Base-by-base conservation (phyloP, 768 basidiomycete genomes). In the Kwoniella mangroviensis region DNA sequence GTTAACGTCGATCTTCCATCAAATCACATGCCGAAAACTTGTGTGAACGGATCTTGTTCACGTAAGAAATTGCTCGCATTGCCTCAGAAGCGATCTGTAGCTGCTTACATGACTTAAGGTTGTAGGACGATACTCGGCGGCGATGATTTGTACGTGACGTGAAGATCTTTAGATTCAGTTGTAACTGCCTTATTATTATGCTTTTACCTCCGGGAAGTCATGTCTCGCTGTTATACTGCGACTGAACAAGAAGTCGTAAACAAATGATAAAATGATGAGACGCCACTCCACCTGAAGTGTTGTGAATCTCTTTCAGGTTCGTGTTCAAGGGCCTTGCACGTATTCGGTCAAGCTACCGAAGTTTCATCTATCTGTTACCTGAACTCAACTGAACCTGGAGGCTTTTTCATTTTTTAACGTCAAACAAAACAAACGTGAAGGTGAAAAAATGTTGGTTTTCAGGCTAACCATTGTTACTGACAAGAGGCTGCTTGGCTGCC, bases 391-490 rank as follows among this genome's bases (percentile, higher is more conserved):
- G 34, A 34, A 34, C 34, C 6, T 34, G 34, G 54, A 55, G 12
- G 54, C 22, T 55, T 55, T 55, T n/a, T 24, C 3, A n/a, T 55
- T n/a, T 24, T 55, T 55, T n/a, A 55, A 55, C 11, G 13, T 15
- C 56, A 58, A 40, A 19, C 13, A 15, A 28, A 28, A 15, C 56
- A 28, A 28, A 15, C n/a, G 22, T n/a, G 24, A 55, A 55, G 22
- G 54, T 24, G n/a, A 55, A 26, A 10, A 12, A 12, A 19, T 58
- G 11, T 15, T n/a, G 19, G 24, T 15, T 12, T 15, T n/a, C 26
- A 58, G 17, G 58, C 58, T 60, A 60, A 60, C 41, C 58, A 65
- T 11, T 42, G 22, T 11, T 43, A 56, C 17, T 52, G 34, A 21
- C 26, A 45, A 42, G 54, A 45, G 63, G 63, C 53, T 65, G 34